phyloP scores from a whole-genome alignment of 2,329 filamentous ascomycete genomes.

The Stagonosporopsis vannaccii region DNA sequence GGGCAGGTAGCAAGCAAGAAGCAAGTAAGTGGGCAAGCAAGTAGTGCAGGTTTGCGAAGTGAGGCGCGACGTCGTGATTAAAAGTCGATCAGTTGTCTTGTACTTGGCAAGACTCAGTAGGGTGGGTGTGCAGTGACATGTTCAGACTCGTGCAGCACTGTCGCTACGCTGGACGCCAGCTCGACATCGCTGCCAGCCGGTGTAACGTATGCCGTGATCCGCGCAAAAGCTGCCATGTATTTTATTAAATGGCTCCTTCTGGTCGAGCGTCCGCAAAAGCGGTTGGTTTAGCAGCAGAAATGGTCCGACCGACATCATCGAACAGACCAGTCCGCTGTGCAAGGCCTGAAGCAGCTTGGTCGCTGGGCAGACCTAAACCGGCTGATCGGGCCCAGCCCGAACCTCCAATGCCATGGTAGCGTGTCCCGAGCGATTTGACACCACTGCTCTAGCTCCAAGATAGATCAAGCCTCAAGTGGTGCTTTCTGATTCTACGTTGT shows the following conservation, averaged over 20 bases:
- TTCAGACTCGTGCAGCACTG: slow-evolving; percentile 34
- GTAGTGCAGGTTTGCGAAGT: slow-evolving; percentile 10
- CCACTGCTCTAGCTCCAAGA: slow-evolving; percentile 6
- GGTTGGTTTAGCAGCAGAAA: slow-evolving; percentile 27
- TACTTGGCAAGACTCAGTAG: slow-evolving; percentile 41
- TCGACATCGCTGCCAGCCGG: slow-evolving; percentile 29
- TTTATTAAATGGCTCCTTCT: slow-evolving; percentile 23
- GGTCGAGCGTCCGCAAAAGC: slow-evolving; percentile 29
- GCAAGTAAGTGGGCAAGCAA: slow-evolving; percentile 2
- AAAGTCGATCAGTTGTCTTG: slow-evolving; percentile 32
- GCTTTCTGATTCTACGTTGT: slow-evolving; percentile 2
- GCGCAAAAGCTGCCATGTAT: slow-evolving; percentile 32
- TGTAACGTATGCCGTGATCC: slow-evolving; percentile 35
- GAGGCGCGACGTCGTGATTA: slow-evolving; percentile 34
- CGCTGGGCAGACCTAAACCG: slow-evolving; percentile 27
- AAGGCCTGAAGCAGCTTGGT: slow-evolving; percentile 28
- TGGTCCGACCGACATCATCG: slow-evolving; percentile 31
- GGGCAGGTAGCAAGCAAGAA: neutral
- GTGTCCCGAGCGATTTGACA: slow-evolving; percentile 26
- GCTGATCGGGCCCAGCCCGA: slow-evolving; percentile 27
- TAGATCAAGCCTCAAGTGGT: slow-evolving; percentile 22
- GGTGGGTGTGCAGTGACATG: slow-evolving; percentile 35
- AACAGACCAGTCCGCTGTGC: slow-evolving; percentile 22
- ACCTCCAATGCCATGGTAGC: slow-evolving; percentile 34
- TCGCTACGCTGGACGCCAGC: slow-evolving; percentile 33